Base-by-base conservation (phyloP, 1,284 basidiomycete species). In the Papiliotrema terrestris region DNA sequence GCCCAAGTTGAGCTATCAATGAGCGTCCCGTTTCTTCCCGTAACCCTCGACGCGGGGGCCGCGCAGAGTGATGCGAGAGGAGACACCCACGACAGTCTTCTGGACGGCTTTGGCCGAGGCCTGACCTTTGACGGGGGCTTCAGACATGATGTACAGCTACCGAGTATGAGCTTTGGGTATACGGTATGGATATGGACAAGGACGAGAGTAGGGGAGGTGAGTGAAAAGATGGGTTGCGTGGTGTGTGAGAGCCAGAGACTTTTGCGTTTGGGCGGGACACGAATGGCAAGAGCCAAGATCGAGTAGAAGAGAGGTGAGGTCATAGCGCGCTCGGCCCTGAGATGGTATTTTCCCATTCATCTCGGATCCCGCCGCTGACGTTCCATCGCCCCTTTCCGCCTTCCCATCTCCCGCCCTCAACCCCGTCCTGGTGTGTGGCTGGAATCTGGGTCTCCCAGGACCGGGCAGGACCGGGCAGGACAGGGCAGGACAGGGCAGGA, bases 1-100 rank as follows among this genome's bases (percentile, higher is more conserved):
- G 39, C 74, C 73, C 49, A 76, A 61, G 60, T 75, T 74, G 54
- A 78, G 73, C 70, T 75, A 52, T 4, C 3, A 8, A 8, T 45
- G 8, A 45, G 23, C 43, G 8, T 41, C 39, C 5, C 39, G 15
- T 22, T 8, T 17, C 39, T 5, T 41, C 8, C 17, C 15, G 20
- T 17, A 22, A 6, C 5, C 39, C 17, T n/a, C 17, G 20, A 23
- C 14, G 43, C 14, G n/a, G 9, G n/a, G 23, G 43, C 43, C 9
- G 6, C 39, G 39, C n/a, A n/a, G 39, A n/a, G n/a, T 23, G 26
- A 17, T 17, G 23, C 13, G 4, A 13, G 45, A 35, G 13, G 17
- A 5, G 32, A 29, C 29, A 53, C 62, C 47, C 44, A 64, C 62
- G 42, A 59, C 55, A 4, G 58, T 60, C 62, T 64, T 64, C 39